phyloP scores from a whole-genome alignment of 352 stramenopile species.

The Achlya hypogyna region DNA sequence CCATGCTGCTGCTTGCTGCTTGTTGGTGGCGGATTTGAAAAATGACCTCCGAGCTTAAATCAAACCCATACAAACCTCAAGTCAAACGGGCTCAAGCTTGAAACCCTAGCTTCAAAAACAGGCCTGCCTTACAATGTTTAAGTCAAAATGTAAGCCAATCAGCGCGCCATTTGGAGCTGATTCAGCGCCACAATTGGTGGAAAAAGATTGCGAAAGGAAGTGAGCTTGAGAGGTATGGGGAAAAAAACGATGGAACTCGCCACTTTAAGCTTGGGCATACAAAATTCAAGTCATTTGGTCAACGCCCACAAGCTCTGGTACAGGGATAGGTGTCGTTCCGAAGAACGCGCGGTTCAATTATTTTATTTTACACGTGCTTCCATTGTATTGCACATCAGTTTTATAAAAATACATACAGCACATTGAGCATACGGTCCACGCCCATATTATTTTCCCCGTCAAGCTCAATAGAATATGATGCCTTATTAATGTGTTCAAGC shows the following conservation, averaged over 20 bases:
- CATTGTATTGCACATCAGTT: background rate
- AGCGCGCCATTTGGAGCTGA: too few species aligned
- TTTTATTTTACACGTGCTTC: background rate
- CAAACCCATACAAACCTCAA: constrained; percentile 18
- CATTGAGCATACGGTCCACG: too few species aligned
- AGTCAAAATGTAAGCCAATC: too few species aligned
- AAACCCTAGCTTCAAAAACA: constrained; percentile 17
- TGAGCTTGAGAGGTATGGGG: constrained; percentile 11
- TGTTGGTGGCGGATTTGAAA: constrained; percentile 20
- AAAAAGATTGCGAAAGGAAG: constrained; percentile 16
- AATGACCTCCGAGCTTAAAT: constrained; percentile 5
- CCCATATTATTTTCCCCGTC: too few species aligned
- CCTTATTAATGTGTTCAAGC: too few species aligned
- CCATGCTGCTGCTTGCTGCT: constrained; percentile 15
- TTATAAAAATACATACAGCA: background rate
- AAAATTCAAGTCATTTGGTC: constrained; percentile 8
- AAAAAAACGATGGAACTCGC: constrained; percentile 11
- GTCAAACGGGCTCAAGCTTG: constrained; percentile 13
- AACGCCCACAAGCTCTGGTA: background rate
- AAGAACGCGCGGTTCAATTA: background rate
- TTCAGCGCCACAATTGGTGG: constrained; percentile 13
- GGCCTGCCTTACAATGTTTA: background rate
- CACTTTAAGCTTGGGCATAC: background rate
- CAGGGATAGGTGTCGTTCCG: background rate
- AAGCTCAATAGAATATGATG: background rate